Percentiles rank a stretch among this genome's conserved stretches.
These are phyloP conservation scores for Rhodomyrtus tomentosa DNA, from an alignment of 345 rosid genomes.

Conservation along the genomic window DNA sequence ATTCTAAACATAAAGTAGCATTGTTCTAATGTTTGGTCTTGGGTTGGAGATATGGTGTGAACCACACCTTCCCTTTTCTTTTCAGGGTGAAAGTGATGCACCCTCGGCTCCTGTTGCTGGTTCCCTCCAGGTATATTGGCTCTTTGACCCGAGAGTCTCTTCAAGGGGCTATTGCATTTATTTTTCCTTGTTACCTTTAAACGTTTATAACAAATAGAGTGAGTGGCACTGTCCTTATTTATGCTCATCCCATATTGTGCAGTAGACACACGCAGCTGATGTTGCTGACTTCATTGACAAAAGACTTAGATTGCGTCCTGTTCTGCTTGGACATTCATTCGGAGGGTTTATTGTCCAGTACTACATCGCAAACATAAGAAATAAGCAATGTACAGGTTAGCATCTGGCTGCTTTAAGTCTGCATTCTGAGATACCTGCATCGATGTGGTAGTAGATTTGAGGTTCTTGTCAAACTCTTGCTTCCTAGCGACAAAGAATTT, in stretches of 20 bases:
- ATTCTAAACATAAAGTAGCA: neutral
- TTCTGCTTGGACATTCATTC: conserved; percentile 81
- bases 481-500: neutral
- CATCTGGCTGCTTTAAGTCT: neutral
- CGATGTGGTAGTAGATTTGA: neutral
- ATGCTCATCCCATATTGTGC: conserved; percentile 7
- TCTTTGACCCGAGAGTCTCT: neutral
- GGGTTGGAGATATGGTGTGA: neutral
- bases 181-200: neutral
- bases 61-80: neutral
- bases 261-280: conserved; percentile 90
- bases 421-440: neutral
- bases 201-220: neutral
- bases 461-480: neutral
- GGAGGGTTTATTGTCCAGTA: conserved; percentile 83
- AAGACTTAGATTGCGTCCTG: conserved; percentile 43
- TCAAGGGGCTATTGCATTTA: neutral
- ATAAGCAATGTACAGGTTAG: conserved; percentile 22
- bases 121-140: conserved; percentile 52
- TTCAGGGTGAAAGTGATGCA: conserved; percentile 84
- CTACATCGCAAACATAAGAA: conserved; percentile 50
- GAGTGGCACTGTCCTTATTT: neutral
- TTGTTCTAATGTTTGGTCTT: neutral
- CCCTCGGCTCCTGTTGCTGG: conserved; percentile 59
- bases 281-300: conserved; percentile 59